phyloP scores from a whole-genome alignment of 148 eudicot genomes.

The Pouteria glomerata region DNA sequence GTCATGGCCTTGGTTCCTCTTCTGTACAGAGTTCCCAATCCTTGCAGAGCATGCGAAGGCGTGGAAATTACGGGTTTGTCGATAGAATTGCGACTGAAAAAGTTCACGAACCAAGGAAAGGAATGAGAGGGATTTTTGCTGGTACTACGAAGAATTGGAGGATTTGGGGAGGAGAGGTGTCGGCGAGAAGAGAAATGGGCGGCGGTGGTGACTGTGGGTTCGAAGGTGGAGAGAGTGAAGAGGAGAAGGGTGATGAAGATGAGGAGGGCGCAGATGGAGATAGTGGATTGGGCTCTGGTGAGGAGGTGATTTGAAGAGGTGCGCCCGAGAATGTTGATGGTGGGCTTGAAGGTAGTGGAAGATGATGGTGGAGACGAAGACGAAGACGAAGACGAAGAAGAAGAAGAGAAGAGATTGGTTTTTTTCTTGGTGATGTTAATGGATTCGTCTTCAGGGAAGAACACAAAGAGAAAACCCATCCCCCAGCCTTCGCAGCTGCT shows the following conservation, averaged over 20 bases:
- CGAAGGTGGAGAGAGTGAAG: slow-evolving; percentile 68
- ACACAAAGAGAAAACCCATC: slow-evolving; percentile 45
- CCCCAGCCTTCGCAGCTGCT: slow-evolving; percentile 38
- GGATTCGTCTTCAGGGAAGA: slow-evolving; percentile 35
- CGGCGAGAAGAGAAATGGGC: slow-evolving; percentile 9
- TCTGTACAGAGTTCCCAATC: slow-evolving; percentile 58
- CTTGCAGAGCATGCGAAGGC: slow-evolving; percentile 45
- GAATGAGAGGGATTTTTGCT: neutral
- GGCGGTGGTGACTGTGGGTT: slow-evolving; percentile 33
- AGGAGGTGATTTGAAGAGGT: slow-evolving; percentile 24
- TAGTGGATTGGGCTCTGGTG: slow-evolving; percentile 56
- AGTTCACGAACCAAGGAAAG: neutral
- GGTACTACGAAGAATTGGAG: neutral
- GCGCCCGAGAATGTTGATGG: slow-evolving; percentile 13
- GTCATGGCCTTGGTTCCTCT: slow-evolving; percentile 54
- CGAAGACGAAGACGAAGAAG: slow-evolving; percentile 11
- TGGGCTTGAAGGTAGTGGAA: slow-evolving; percentile 7
- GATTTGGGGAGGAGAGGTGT: slow-evolving; percentile 11
- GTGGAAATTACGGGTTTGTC: neutral
- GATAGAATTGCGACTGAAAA: neutral
- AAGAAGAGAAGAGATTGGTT: neutral
- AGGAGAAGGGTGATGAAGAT: slow-evolving; percentile 53
- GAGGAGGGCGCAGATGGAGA: slow-evolving; percentile 61
- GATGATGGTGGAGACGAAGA: neutral
- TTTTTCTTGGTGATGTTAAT: neutral